A percentile compares a stretch with the other conserved stretches of the same genome.
Evolutionary conservation across 1,139 yeast genomes (phyloP).

Genomic region (Taphrina confusa): DNA sequence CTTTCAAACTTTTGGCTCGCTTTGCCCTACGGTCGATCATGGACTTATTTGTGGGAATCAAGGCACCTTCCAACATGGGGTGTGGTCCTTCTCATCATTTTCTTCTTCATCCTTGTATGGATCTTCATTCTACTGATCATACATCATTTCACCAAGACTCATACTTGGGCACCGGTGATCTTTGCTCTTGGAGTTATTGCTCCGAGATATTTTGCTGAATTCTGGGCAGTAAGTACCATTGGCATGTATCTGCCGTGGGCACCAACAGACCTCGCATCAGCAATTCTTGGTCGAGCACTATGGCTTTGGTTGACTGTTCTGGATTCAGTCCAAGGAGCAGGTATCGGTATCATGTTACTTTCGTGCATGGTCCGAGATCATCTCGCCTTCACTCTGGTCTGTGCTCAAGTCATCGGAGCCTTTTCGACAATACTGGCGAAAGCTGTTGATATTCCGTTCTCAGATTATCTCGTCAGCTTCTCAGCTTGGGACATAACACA

Average conservation of each 20-base stretch:
- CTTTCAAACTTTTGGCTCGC: conserved; percentile 35
- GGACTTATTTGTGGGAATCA: conserved; percentile 35
- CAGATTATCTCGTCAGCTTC: conserved; percentile 20
- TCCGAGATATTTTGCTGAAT: conserved; percentile 32
- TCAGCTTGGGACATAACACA: conserved; percentile 24
- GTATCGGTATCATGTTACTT: conserved; percentile 35
- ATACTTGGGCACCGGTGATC: conserved; percentile 35
- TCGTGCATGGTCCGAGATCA: conserved; percentile 35
- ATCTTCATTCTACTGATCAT: conserved; percentile 14
- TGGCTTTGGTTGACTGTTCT: conserved; percentile 35
- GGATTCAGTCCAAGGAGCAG: conserved; percentile 35
- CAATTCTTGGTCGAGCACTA: conserved; percentile 25
- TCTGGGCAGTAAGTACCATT: conserved; percentile 33
- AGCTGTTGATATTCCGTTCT: conserved; percentile 23
- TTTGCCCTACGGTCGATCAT: conserved; percentile 30
- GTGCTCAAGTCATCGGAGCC: conserved; percentile 35
- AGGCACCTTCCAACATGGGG: conserved; percentile 19
- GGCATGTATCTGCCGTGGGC: conserved; percentile 35
- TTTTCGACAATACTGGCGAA: conserved; percentile 29
- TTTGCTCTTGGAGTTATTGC: conserved; percentile 35
- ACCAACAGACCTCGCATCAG: conserved; percentile 13
- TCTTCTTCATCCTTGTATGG: conserved; percentile 33
- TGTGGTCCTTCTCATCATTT: conserved; percentile 10
- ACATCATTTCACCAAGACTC: conserved; percentile 27
- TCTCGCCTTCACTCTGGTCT: conserved; percentile 29